Evolutionary conservation across 2,329 filamentous ascomycete species (phyloP).

Genomic region (Sarocladiaceae sp.): DNA sequence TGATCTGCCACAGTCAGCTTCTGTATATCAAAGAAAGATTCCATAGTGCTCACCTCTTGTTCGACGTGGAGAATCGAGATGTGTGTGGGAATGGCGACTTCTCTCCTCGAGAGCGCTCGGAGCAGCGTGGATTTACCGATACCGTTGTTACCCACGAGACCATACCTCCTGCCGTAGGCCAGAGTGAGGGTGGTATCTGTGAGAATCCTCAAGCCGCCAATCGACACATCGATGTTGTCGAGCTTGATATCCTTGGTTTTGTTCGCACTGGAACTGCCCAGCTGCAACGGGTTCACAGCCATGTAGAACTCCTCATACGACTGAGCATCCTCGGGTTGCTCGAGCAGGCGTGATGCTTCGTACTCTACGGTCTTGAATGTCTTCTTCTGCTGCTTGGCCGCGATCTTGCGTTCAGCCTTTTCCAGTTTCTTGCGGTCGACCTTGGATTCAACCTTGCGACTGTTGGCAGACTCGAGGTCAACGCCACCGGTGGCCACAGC

Average conservation of each 20-base stretch:
- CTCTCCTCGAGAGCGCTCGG: conserved; percentile 83
- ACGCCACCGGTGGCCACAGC: conserved; percentile 78
- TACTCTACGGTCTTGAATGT: conserved; percentile 97
- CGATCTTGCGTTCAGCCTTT: conserved; percentile 96
- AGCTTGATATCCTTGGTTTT: conserved; percentile 99
- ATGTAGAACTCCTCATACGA: conserved; percentile 99
- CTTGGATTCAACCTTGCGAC: conserved; percentile 91
- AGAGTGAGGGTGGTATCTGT: conserved; percentile 86
- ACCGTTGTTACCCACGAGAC: conserved; percentile 98
- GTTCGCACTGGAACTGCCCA: conserved; percentile 62
- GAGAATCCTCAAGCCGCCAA: conserved; percentile 81
- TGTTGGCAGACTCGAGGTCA: conserved; percentile 88
- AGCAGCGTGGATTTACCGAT: conserved; percentile 96
- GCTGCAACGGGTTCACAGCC: conserved; percentile 93
- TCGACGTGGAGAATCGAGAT: conserved; percentile 99
- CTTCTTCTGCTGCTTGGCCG: conserved; percentile 97
- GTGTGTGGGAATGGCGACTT: conserved; percentile 89
- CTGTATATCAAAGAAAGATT: background rate
- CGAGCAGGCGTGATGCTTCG: conserved; percentile 84
- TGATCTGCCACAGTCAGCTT: conserved; percentile 53
- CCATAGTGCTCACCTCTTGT: conserved; percentile 67
- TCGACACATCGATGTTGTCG: conserved; percentile 91
- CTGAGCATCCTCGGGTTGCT: conserved; percentile 74
- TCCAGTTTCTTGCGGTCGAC: conserved; percentile 99
- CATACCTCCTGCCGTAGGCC: conserved; percentile 88